phyloP scores from a whole-genome alignment of 345 rosid genomes.

The Clarkia xantiana region DNA sequence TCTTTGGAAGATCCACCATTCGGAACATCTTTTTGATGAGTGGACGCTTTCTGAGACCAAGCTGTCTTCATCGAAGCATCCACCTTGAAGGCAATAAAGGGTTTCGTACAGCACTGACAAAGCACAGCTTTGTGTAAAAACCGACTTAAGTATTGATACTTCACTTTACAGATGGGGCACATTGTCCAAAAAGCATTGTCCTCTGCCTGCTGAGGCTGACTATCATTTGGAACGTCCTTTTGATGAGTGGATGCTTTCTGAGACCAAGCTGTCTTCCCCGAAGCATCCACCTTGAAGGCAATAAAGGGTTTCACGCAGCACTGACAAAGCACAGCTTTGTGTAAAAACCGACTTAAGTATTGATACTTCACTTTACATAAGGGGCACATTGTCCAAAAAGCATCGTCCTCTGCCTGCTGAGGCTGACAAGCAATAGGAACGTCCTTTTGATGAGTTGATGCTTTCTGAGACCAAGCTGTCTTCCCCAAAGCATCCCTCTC shows the following conservation, averaged over 20 bases:
- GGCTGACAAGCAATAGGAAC: slow-evolving; percentile 9
- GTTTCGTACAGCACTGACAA: slow-evolving; percentile 37
- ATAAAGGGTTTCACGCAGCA: slow-evolving; percentile 31
- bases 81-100: slow-evolving; percentile 36
- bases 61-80: slow-evolving; percentile 17
- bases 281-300: slow-evolving; percentile 30
- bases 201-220: slow-evolving; percentile 16
- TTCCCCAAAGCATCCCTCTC: slow-evolving; percentile 22
- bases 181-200: slow-evolving; percentile 43
- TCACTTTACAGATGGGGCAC: slow-evolving; percentile 41
- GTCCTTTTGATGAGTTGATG: slow-evolving; percentile 12
- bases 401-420: slow-evolving; percentile 17
- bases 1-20: slow-evolving; percentile 21
- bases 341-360: slow-evolving; percentile 20
- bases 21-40: slow-evolving; percentile 14
- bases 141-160: slow-evolving; percentile 23
- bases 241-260: slow-evolving; percentile 12
- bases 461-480: slow-evolving; percentile 16
- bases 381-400: slow-evolving; percentile 62
- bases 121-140: slow-evolving; percentile 22
- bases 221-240: slow-evolving; percentile 13
- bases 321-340: slow-evolving; percentile 35
- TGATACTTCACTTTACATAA: slow-evolving; percentile 34
- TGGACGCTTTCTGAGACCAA: slow-evolving; percentile 14
- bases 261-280: slow-evolving; percentile 16